These are phyloP conservation scores for Picochlorum sp. DNA, from an alignment of 139 green algal genomes.

Conservation along the genomic window DNA sequence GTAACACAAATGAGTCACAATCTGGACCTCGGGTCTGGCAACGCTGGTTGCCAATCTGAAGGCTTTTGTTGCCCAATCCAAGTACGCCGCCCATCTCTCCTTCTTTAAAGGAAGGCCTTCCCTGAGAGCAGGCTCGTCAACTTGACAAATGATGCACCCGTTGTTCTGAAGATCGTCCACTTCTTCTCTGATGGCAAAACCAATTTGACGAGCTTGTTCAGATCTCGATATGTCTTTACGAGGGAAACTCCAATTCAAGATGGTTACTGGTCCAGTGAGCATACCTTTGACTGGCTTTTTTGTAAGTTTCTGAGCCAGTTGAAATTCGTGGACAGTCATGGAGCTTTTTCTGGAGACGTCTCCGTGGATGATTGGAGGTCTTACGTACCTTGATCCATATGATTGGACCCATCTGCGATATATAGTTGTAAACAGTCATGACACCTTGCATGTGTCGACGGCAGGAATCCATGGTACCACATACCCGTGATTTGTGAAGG, in stretches of 20 bases:
- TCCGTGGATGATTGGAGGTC: conserved; percentile 71
- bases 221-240: conserved; percentile 66
- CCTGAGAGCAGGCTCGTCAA: conserved; percentile 85
- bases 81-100: conserved; percentile 57
- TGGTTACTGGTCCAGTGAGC: conserved; percentile 85
- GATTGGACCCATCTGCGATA: conserved; percentile 65
- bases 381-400: conserved; percentile 79
- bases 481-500: conserved; percentile 45
- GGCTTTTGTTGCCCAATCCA: conserved; percentile 75
- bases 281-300: conserved; percentile 83
- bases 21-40: conserved; percentile 31
- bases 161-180: conserved; percentile 70
- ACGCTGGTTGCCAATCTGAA: conserved; percentile 63
- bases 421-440: too few relatives aligned
- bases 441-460: too few relatives aligned
- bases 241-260: conserved; percentile 90
- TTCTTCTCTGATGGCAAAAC: conserved; percentile 68
- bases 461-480: neutral
- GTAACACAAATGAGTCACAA: conserved; percentile 93
- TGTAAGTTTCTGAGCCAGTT: conserved; percentile 61
- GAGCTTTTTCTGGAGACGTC: conserved; percentile 51
- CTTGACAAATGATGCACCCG: conserved; percentile 75
- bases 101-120: conserved; percentile 84
- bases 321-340: conserved; percentile 82
- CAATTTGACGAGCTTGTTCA: conserved; percentile 68